Conservation (phyloP, 2,329 filamentous ascomycete species). For the Acarospora socialis region DNA sequence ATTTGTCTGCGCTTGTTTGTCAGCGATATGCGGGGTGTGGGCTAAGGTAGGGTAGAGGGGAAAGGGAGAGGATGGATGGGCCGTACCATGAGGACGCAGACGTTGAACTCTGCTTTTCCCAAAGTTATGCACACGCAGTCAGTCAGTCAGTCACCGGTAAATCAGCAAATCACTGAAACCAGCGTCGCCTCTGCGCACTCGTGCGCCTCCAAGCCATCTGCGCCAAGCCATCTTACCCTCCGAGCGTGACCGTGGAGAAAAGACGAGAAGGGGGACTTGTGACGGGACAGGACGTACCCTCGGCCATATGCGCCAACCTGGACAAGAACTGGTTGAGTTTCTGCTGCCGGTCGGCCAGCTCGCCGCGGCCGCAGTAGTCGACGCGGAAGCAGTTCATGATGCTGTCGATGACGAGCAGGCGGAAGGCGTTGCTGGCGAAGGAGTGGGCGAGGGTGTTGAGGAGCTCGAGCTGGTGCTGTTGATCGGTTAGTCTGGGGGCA, state of each 20-base stretch:
- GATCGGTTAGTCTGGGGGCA: not conserved
- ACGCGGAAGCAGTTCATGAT: constrained; percentile 57
- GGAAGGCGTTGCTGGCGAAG: constrained; percentile 49
- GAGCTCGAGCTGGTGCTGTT: constrained; percentile 43
- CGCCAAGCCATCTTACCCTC: no score
- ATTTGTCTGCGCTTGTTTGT: constrained; percentile 43
- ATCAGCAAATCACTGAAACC: no score
- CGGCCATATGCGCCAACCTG: constrained; percentile 49
- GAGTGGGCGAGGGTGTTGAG: constrained; percentile 46
- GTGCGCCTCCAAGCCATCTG: no score
- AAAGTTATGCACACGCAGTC: no score
- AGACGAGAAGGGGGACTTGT: no score
- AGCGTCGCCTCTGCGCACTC: no score
- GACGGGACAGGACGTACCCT: constrained; percentile 36
- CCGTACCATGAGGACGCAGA: constrained; percentile 46
- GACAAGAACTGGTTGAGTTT: constrained; percentile 52
- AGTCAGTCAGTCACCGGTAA: no score
- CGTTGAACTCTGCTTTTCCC: constrained; percentile 56
- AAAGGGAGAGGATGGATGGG: not conserved
- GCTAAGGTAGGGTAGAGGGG: no score
- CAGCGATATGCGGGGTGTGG: no score
- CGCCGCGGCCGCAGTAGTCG: constrained; percentile 52
- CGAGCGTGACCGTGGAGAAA: no score
- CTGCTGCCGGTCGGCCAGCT: constrained; percentile 54
- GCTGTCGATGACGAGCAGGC: constrained; percentile 53